These are phyloP conservation scores for Alternaria panax DNA, from an alignment of 2,329 filamentous ascomycete species.

Conservation along the genomic window DNA sequence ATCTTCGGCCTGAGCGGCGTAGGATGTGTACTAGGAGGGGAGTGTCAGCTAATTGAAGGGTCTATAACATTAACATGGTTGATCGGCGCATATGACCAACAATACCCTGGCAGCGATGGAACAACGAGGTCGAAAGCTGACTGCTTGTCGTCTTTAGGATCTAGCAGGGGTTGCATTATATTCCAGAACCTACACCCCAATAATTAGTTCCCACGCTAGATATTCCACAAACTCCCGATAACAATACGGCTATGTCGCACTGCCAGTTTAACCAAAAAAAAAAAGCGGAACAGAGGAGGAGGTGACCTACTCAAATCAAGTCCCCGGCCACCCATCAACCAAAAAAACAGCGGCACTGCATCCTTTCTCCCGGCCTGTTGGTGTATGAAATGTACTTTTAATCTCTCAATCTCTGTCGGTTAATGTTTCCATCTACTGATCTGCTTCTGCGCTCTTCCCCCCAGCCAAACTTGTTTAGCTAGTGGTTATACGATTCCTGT, in stretches of 20 bases:
- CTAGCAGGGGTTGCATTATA: slow-evolving; percentile 47
- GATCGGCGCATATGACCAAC: slow-evolving; percentile 18
- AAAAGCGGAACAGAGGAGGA: neutral
- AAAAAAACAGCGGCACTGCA: slow-evolving; percentile 54
- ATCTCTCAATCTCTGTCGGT: slow-evolving; percentile 44
- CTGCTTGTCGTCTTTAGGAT: slow-evolving; percentile 33
- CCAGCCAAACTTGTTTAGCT: slow-evolving; percentile 48
- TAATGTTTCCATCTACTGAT: slow-evolving; percentile 48
- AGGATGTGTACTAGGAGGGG: slow-evolving; percentile 40
- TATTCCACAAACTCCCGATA: neutral
- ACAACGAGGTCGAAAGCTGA: slow-evolving; percentile 64
- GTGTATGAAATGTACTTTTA: slow-evolving; percentile 53
- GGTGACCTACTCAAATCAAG: slow-evolving; percentile 51
- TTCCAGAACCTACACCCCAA: slow-evolving; percentile 32
- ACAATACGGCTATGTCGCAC: neutral
- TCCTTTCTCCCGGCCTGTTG: slow-evolving; percentile 40
- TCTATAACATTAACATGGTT: neutral
- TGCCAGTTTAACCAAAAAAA: neutral
- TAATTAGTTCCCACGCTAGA: neutral
- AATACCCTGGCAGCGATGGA: slow-evolving; percentile 60
- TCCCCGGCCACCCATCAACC: slow-evolving; percentile 56
- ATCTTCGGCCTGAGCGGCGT: slow-evolving; percentile 52
- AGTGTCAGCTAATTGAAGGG: neutral
- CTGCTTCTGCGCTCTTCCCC: slow-evolving; percentile 36
- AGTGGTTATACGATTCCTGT: slow-evolving; percentile 43